Percentiles rank a stretch among this genome's conserved stretches.
phyloP scores from a whole-genome alignment of 2,329 filamentous ascomycete species.

The Aspergillus jensenii region DNA sequence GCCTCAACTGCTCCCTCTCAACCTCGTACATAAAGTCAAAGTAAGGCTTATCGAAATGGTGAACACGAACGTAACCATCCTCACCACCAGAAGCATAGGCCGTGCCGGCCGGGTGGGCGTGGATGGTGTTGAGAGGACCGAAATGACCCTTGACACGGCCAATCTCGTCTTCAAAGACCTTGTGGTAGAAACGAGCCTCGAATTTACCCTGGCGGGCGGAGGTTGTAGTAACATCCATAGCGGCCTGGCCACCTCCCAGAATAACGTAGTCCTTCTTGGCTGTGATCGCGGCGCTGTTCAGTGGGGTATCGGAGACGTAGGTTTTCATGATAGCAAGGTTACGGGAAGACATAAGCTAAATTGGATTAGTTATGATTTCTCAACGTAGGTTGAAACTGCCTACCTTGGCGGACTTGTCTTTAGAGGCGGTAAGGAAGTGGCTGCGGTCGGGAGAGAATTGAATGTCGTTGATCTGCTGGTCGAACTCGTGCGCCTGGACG shows the following conservation, averaged over 20 bases:
- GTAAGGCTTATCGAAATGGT: constrained; percentile 98
- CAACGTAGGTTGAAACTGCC: constrained; percentile 10
- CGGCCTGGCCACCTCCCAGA: constrained; percentile 94
- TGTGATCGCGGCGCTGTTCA: constrained; percentile 93
- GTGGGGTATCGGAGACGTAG: constrained; percentile 85
- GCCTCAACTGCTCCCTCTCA: constrained; percentile 71
- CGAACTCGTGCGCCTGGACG: constrained; percentile 80
- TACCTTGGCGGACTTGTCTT: constrained; percentile 96
- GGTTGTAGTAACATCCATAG: constrained; percentile 98
- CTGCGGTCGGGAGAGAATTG: constrained; percentile 93
- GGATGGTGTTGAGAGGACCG: constrained; percentile 93
- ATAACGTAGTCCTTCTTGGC: constrained; percentile 97
- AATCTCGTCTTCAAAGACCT: constrained; percentile 98
- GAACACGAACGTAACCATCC: constrained; percentile 96
- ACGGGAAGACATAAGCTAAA: constrained; percentile 74
- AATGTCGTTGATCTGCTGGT: constrained; percentile 81
- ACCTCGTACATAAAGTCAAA: constrained; percentile 99
- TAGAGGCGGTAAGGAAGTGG: constrained; percentile 97
- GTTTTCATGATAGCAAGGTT: constrained; percentile 92
- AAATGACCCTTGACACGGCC: constrained; percentile 97
- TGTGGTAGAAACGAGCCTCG: constrained; percentile 99
- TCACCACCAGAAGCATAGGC: constrained; percentile 95
- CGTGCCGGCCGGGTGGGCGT: constrained; percentile 85
- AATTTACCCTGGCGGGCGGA: constrained; percentile 96
- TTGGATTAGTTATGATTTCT: constrained; percentile 15